phyloP scores from a whole-genome alignment of 345 rosid genomes.

The Chamaenerion angustifolium region DNA sequence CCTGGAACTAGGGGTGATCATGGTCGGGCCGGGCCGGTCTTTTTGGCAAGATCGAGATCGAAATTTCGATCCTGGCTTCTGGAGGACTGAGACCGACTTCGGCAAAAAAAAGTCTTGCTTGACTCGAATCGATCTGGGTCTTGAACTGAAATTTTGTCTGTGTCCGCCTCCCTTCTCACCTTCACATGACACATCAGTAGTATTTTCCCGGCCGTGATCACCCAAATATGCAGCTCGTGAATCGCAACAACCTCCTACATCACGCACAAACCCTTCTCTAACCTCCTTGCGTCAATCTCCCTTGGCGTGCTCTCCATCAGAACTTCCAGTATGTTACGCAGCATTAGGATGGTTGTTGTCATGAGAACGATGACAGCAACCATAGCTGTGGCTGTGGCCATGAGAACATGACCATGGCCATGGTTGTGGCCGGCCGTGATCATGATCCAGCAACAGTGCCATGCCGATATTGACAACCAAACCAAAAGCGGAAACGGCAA shows the following conservation, averaged over 20 bases:
- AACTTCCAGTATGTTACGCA: slow-evolving; percentile 53
- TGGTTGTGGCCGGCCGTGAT: slow-evolving; percentile 21
- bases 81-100: too few relatives aligned
- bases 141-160: too few relatives aligned
- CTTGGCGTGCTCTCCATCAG: slow-evolving; percentile 72
- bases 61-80: too few relatives aligned
- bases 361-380: slow-evolving; percentile 38
- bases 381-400: slow-evolving; percentile 23
- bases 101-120: too few relatives aligned
- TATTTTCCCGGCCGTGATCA: slow-evolving; percentile 59
- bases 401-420: slow-evolving; percentile 2
- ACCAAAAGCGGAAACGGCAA: slow-evolving; percentile 47
- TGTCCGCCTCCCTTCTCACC: slow-evolving; percentile 43
- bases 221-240: slow-evolving; percentile 71
- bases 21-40: too few relatives aligned
- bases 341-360: slow-evolving; percentile 49
- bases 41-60: too few relatives aligned
- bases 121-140: too few relatives aligned
- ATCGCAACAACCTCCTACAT: slow-evolving; percentile 58
- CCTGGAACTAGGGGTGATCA: too few relatives aligned
- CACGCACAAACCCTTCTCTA: slow-evolving; percentile 53
- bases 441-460: slow-evolving; percentile 52
- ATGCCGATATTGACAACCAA: slow-evolving; percentile 40
- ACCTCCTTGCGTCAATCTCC: slow-evolving; percentile 51
- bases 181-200: slow-evolving; percentile 52